Conservation (phyloP, 768 basidiomycete species). For the Vararia minispora region DNA sequence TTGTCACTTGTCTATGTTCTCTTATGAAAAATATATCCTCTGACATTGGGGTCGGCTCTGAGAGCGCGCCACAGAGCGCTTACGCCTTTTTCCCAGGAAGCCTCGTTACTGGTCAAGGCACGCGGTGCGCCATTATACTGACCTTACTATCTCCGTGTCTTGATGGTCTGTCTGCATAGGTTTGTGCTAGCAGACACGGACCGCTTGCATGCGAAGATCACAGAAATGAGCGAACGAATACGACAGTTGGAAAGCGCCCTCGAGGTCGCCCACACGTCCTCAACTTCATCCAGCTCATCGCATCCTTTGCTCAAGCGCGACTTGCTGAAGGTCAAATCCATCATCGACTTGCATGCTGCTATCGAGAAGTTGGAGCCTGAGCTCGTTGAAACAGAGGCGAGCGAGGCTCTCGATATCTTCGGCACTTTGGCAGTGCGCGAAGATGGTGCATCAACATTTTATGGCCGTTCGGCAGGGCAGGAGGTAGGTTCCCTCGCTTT, state of each 20-base stretch:
- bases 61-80: too few relatives aligned
- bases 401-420: conserved; percentile 55
- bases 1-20: not conserved
- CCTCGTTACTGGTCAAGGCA: conserved; percentile 68
- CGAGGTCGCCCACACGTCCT: conserved; percentile 41
- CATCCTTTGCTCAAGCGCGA: conserved; percentile 55
- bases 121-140: conserved; percentile 37
- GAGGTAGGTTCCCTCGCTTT: conserved; percentile 37
- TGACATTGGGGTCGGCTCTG: too few relatives aligned
- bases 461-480: conserved; percentile 59
- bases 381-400: conserved; percentile 23
- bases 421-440: conserved; percentile 60
- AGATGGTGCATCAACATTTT: conserved; percentile 61
- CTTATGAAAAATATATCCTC: not conserved
- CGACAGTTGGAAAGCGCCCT: conserved; percentile 64
- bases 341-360: conserved; percentile 56
- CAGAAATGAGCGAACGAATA: conserved; percentile 59
- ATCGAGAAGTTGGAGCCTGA: conserved; percentile 18
- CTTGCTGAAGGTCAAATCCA: conserved; percentile 53
- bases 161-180: conserved; percentile 20
- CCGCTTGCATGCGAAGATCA: conserved; percentile 56
- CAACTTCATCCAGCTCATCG: conserved; percentile 28
- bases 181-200: conserved; percentile 68
- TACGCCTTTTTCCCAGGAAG: conserved; percentile 27
- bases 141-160: not conserved